Base-by-base conservation (phyloP, 2,329 filamentous ascomycete genomes). In the Pseudocercospora macadamiae region DNA sequence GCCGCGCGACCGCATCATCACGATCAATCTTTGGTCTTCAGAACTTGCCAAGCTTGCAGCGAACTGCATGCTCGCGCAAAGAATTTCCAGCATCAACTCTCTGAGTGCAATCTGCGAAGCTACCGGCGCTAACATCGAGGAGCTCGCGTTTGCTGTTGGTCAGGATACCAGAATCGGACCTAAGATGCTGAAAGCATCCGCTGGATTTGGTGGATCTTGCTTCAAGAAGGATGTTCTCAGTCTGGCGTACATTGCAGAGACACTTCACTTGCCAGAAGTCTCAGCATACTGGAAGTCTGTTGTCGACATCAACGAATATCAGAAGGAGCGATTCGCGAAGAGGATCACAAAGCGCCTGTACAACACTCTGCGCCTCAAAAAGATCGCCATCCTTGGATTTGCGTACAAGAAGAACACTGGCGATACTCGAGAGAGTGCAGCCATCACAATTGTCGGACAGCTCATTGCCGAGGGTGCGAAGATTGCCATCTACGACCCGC, bases 391-490 rank as follows among this genome's bases (percentile, higher is more conserved):
- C 2, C 80, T 93, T 4, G 90, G 90, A 3, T 92, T 88, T 66
- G 87, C 89, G 7, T 93, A 90, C 77, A 93, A 93, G 80, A 89
- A 90, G 75, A 84, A 91, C 72, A 93, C 89, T 0, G 85, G 83
- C 19, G 89, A 93, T 70, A 89, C 88, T 4, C 82, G 89, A 34
- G 89, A 91, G 71, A 86, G 84, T 42, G 84, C 88, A 0, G 86
- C 88, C 0, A 80, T 90, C 19, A 85, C 87, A 64, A 84, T 90
- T 63, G 84, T 91, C 73, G 83, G 83, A 63, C 81, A 81, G 10
- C 77, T 92, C 18, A 77, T 89, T 8, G 82, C 86, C 61, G 88
- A 91, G 70, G 79, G 81, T 0, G 77, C 77, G 3, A 84, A 88
- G 70, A 82, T 91, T 51, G 82, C 85, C 48, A 83, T 91, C 57